phyloP scores from a whole-genome alignment of 2,329 filamentous ascomycete genomes.

The Aspergillus sp. region DNA sequence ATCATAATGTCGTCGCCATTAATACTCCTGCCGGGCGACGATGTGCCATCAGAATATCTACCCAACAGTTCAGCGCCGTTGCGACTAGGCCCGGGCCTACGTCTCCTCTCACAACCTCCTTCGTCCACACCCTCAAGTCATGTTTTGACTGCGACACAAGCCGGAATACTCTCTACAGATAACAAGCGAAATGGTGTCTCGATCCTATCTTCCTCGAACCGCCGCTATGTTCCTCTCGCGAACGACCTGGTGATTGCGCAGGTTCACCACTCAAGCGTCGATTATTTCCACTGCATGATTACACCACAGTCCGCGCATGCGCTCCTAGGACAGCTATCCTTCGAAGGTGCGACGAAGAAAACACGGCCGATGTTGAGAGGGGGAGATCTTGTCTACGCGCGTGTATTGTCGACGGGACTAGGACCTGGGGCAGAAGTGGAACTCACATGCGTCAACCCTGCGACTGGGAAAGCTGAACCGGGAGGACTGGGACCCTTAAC shows the following conservation, averaged over 20 bases:
- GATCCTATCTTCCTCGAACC: constrained; percentile 37
- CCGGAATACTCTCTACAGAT: constrained; percentile 40
- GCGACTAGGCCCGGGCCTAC: constrained; percentile 79
- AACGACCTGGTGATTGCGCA: constrained; percentile 88
- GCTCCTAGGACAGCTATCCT: constrained; percentile 81
- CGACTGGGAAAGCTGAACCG: constrained; percentile 82
- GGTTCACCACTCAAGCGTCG: constrained; percentile 70
- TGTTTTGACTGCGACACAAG: constrained; percentile 34
- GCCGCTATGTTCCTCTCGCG: constrained; percentile 73
- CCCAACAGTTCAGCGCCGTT: constrained; percentile 68
- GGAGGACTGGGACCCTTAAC: constrained; percentile 82
- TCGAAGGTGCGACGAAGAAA: constrained; percentile 90
- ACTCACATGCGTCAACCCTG: constrained; percentile 81
- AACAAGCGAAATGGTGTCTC: constrained; percentile 40
- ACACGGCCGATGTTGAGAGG: constrained; percentile 74
- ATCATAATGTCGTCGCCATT: constrained; percentile 57
- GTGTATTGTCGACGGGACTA: constrained; percentile 73
- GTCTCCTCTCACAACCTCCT: constrained; percentile 73
- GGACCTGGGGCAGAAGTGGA: constrained; percentile 85
- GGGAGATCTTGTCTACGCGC: constrained; percentile 84
- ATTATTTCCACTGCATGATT: constrained; percentile 77
- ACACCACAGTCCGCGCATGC: constrained; percentile 64
- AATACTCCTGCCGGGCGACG: constrained; percentile 82
- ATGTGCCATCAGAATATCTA: constrained; percentile 64
- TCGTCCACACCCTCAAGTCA: constrained; percentile 56